Conservation (phyloP, 2,329 filamentous ascomycete genomes). For the Aspergillus hiratsukae region DNA sequence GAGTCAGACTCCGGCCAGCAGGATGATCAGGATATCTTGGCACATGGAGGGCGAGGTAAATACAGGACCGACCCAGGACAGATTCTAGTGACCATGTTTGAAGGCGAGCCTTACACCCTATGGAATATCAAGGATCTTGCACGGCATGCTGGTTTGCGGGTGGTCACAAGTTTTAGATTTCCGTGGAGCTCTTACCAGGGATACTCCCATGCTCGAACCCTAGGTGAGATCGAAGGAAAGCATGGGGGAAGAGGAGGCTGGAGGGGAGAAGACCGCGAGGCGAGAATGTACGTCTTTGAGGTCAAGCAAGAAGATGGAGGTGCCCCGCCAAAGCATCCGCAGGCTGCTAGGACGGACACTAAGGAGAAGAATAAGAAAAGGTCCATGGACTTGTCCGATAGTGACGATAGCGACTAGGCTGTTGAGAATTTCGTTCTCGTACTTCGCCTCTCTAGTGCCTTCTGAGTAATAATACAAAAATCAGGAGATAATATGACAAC, state of each 20-base stretch:
- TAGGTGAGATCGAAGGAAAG: constrained; percentile 42
- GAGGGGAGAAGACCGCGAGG: constrained; percentile 45
- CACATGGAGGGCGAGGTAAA: constrained; percentile 6
- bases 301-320: constrained; percentile 31
- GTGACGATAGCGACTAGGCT: constrained; percentile 27
- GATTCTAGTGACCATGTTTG: constrained; percentile 83
- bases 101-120: constrained; percentile 87
- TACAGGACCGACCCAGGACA: constrained; percentile 38
- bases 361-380: constrained; percentile 33
- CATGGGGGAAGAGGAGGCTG: constrained; percentile 40
- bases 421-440: neutral
- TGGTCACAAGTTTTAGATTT: constrained; percentile 46
- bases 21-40: neutral
- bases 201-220: constrained; percentile 45
- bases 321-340: neutral
- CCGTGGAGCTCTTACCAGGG: constrained; percentile 45
- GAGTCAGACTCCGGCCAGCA: neutral
- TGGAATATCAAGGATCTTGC: constrained; percentile 92
- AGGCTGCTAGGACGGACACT: constrained; percentile 4
- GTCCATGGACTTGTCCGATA: constrained; percentile 28
- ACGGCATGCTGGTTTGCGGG: constrained; percentile 56
- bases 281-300: constrained; percentile 45
- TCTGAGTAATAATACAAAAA: neutral
- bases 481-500: neutral
- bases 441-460: neutral